Base-by-base conservation (phyloP, 1,139 yeast species). In the Komagataea norvegica region DNA sequence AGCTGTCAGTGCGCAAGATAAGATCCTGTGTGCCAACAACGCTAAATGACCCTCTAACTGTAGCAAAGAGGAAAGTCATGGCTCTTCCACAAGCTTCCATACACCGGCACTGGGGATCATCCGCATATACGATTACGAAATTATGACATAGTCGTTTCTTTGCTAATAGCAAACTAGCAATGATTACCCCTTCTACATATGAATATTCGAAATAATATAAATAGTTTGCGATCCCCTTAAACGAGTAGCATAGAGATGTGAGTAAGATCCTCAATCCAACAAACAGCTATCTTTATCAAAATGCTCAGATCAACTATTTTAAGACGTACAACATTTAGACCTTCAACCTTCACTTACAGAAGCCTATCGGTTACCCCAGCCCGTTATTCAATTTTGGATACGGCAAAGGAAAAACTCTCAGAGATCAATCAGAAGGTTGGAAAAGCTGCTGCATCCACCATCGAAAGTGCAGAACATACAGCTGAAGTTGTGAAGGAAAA, bases 391-490 rank as follows among this genome's bases (percentile, higher is more conserved):
- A 46, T 45, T 43, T 48, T 55, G 1, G 58, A 53, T 19, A 33
- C 52, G 8, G 60, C 62, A n/a, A 57, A 57, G 42, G 55, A 55
- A 28, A 54, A 50, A 23, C 41, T 60, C 15, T 39, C 47, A 8
- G 47, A 51, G 21, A 30, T 57, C 32, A 59, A 58, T 38, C 35
- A 49, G 21, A 59, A 58, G 36, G 54, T 54, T 21, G 62, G 62
- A 8, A 25, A 55, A 38, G 57, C 48, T 5, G 52, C 60, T 7
- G 60, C 61, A 3, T 33, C 47, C 8, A 52, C 56, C 0, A 21
- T 58, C 6, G 61, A 56, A 3, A 44, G 42, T 8, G 57, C 58
- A 3, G 57, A 54, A 29, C 39, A 50, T 3, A 48, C 40, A 6
- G 48, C 52, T 8, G 45, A 47, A 18, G 25, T 36, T n/a, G 42